Evolutionary conservation across 768 basidiomycete genomes (phyloP).

Genomic region (Rhodotorula babjevae): DNA sequence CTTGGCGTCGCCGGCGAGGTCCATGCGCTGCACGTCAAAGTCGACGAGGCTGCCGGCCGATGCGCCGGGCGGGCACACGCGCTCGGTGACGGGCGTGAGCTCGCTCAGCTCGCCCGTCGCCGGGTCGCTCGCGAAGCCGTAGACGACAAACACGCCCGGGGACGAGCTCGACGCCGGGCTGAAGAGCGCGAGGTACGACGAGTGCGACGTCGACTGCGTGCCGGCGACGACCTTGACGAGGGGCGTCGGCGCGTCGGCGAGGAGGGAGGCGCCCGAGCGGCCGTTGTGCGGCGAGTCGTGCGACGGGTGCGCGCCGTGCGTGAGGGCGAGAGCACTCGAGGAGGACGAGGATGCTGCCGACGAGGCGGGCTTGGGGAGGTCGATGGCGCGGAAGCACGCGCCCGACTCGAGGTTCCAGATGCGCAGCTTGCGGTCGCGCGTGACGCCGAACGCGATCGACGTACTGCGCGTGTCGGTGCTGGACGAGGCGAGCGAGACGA

Average conservation of each 20-base stretch:
- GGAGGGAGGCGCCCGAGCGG: constrained; percentile 56
- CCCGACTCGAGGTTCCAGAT: constrained; percentile 61
- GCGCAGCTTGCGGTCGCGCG: constrained; percentile 75
- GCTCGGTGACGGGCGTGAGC: constrained; percentile 21
- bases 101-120: constrained; percentile 4
- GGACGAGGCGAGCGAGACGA: constrained; percentile 61
- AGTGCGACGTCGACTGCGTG: constrained; percentile 46
- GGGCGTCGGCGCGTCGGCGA: constrained; percentile 66
- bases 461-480: constrained; percentile 67
- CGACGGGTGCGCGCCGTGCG: neutral
- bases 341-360: neutral
- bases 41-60: constrained; percentile 42
- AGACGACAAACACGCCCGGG: constrained; percentile 53
- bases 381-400: constrained; percentile 49
- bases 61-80: constrained; percentile 16
- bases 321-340: constrained; percentile 29
- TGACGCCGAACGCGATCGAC: constrained; percentile 73
- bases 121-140: constrained; percentile 19
- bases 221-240: constrained; percentile 53
- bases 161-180: constrained; percentile 56
- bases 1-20: constrained; percentile 53
- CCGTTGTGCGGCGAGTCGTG: neutral
- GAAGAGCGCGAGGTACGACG: constrained; percentile 61
- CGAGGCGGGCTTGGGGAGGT: constrained; percentile 55
- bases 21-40: constrained; percentile 22